These are phyloP conservation scores for Rhodotorula toruloides DNA, from an alignment of 768 basidiomycete species.

Conservation along the genomic window DNA sequence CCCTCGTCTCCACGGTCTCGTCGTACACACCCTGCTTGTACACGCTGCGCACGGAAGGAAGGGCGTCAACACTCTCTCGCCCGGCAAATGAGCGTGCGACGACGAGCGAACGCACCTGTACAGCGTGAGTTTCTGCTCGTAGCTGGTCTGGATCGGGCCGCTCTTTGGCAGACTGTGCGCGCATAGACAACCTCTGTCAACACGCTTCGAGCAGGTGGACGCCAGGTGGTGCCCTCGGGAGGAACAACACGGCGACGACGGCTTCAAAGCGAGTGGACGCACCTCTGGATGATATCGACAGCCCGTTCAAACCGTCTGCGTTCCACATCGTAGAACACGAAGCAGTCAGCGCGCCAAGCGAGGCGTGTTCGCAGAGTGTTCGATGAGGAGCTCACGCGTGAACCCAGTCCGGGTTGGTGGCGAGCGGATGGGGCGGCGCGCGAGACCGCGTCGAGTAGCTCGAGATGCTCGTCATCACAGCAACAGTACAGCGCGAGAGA, in stretches of 20 bases:
- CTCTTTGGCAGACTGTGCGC: constrained; percentile 70
- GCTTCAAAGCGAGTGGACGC: constrained; percentile 2
- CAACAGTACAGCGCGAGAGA: background rate
- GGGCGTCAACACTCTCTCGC: background rate
- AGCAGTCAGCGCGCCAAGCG: too few species aligned
- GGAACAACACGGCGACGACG: background rate
- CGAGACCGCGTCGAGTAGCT: constrained; percentile 13
- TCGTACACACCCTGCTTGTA: constrained; percentile 76
- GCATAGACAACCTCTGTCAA: background rate
- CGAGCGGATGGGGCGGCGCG: constrained; percentile 8
- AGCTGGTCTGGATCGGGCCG: constrained; percentile 89
- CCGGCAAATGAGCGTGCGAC: constrained; percentile 36
- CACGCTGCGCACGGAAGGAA: constrained; percentile 52
- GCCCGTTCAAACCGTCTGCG: constrained; percentile 77
- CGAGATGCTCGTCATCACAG: constrained; percentile 13
- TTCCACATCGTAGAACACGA: too few species aligned
- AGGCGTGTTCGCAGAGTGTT: too few species aligned
- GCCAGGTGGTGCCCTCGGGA: background rate
- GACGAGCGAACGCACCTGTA: constrained; percentile 59
- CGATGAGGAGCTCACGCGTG: constrained; percentile 7
- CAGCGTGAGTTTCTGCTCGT: constrained; percentile 90
- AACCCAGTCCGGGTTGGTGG: constrained; percentile 11
- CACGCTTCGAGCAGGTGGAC: background rate
- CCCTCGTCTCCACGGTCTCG: too few species aligned
- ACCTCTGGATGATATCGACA: constrained; percentile 81